Conservation (phyloP, 768 basidiomycete species). For the Russula sp. region DNA sequence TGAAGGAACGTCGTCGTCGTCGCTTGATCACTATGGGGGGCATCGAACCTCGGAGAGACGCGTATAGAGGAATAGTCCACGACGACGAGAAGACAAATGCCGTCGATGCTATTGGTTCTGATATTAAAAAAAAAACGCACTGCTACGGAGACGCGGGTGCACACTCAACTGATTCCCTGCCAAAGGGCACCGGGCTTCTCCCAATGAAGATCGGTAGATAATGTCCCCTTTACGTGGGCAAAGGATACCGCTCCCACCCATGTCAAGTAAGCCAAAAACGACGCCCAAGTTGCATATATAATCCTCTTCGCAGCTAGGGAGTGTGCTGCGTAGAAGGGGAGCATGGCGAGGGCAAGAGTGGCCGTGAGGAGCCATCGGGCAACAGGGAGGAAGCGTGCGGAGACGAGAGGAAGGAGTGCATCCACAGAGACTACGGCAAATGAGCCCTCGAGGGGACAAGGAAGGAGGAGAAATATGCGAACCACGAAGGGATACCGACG, state of each 20-base stretch:
- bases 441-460: slow-evolving; percentile 18
- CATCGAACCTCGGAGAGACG: slow-evolving; percentile 43
- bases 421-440: slow-evolving; percentile 44
- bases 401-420: slow-evolving; percentile 42
- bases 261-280: slow-evolving; percentile 48
- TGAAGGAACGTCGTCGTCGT: slow-evolving; percentile 49
- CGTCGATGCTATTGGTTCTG: slow-evolving; percentile 38
- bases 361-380: slow-evolving; percentile 38
- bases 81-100: slow-evolving; percentile 62
- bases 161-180: slow-evolving; percentile 55
- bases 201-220: slow-evolving; percentile 32
- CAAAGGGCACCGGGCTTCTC: slow-evolving; percentile 44
- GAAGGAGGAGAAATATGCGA: slow-evolving; percentile 26
- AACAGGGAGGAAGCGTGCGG: slow-evolving; percentile 28
- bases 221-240: slow-evolving; percentile 42
- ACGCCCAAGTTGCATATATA: slow-evolving; percentile 51
- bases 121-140: neutral
- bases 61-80: slow-evolving; percentile 58
- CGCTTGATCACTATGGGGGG: slow-evolving; percentile 36
- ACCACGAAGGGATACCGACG: slow-evolving; percentile 62
- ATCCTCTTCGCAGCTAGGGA: slow-evolving; percentile 49
- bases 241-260: slow-evolving; percentile 53
- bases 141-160: neutral
- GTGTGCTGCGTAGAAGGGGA: slow-evolving; percentile 47
- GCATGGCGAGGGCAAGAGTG: slow-evolving; percentile 35